A percentile compares a stretch with the other conserved stretches of the same genome.
These are phyloP conservation scores for Chaetomiaceae sp. DNA, from an alignment of 2,329 filamentous ascomycete genomes.

Conservation along the genomic window DNA sequence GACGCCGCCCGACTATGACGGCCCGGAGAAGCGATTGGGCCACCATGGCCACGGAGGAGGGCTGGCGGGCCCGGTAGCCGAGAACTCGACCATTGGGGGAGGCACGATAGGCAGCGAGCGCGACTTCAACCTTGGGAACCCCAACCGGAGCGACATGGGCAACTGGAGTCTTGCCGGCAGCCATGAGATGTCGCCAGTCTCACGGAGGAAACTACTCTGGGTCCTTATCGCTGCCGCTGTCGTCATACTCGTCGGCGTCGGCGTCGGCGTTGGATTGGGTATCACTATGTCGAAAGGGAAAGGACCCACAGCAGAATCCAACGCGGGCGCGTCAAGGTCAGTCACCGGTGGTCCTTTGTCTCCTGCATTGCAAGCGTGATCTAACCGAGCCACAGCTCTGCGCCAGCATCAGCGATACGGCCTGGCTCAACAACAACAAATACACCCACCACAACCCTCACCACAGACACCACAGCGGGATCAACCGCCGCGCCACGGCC, in stretches of 20 bases:
- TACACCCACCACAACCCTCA: not conserved
- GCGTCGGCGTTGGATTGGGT: slow-evolving; percentile 38
- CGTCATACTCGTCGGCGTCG: slow-evolving; percentile 36
- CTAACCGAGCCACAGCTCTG: not conserved
- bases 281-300: slow-evolving; percentile 8
- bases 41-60: slow-evolving; percentile 22
- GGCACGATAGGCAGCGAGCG: slow-evolving; percentile 10
- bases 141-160: not conserved
- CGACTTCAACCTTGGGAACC: slow-evolving; percentile 1
- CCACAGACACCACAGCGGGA: slow-evolving; percentile 21
- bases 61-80: slow-evolving; percentile 22
- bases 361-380: too few relatives aligned
- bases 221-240: slow-evolving; percentile 28
- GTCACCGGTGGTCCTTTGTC: too few relatives aligned
- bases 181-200: slow-evolving; percentile 24
- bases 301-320: not conserved
- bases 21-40: slow-evolving; percentile 17
- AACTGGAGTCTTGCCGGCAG: slow-evolving; percentile 14
- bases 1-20: slow-evolving; percentile 26
- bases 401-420: not conserved
- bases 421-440: slow-evolving; percentile 1
- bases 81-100: slow-evolving; percentile 12
- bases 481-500: slow-evolving; percentile 24
- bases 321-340: slow-evolving; percentile 25
- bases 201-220: slow-evolving; percentile 34